These are phyloP conservation scores for Globisporangium cederbergense DNA, from an alignment of 352 stramenopile genomes.

Conservation along the genomic window DNA sequence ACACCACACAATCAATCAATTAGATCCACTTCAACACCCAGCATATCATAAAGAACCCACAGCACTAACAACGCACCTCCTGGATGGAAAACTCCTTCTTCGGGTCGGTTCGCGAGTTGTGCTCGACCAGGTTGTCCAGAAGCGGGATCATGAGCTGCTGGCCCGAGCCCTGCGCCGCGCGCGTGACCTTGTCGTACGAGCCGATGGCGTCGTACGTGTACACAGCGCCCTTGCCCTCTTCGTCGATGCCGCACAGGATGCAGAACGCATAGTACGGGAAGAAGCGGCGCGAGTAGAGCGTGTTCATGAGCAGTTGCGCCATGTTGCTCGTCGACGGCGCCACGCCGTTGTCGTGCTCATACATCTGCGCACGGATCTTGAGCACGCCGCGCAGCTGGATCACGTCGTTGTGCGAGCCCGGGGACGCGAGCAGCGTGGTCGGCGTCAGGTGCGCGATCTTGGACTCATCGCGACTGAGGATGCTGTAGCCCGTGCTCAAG, in stretches of 20 bases:
- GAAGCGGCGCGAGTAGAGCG: conserved; percentile 97
- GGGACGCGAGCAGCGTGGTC: conserved; percentile 68
- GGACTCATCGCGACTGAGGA: conserved; percentile 93
- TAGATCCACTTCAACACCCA: neutral
- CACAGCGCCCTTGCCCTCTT: conserved; percentile 94
- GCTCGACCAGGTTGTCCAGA: conserved; percentile 96
- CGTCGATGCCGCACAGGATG: conserved; percentile 95
- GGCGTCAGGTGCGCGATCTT: conserved; percentile 84
- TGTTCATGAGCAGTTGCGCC: conserved; percentile 97
- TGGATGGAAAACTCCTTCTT: conserved; percentile 89
- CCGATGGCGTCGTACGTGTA: conserved; percentile 99
- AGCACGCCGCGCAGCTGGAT: conserved; percentile 82
- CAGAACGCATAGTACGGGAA: conserved; percentile 99
- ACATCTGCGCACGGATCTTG: conserved; percentile 82
- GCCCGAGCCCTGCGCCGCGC: conserved; percentile 85
- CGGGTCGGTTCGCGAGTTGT: conserved; percentile 88
- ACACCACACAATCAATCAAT: neutral
- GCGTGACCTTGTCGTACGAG: conserved; percentile 77
- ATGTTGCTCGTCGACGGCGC: conserved; percentile 90
- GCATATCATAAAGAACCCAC: neutral
- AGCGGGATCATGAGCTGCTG: conserved; percentile 98
- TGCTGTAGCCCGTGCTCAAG: conserved; percentile 96
- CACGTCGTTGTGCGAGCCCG: conserved; percentile 85
- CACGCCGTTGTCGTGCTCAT: conserved; percentile 95
- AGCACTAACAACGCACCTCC: conserved; percentile 49